Conservation (phyloP, 1,284 basidiomycete species). For the Ganoderma boninense region DNA sequence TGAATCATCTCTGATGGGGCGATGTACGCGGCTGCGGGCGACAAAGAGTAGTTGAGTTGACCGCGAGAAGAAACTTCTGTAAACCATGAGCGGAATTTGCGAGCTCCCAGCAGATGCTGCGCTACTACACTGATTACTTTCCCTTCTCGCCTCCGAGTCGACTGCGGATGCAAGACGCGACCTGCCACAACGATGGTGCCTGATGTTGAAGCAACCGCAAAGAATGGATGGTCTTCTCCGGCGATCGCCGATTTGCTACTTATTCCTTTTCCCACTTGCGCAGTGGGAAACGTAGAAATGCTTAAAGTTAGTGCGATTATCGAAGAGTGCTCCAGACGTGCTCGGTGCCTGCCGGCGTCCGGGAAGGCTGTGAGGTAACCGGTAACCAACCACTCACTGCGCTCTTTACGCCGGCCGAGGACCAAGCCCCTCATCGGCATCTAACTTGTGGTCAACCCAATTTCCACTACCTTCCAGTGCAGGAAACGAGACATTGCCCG, state of each 20-base stretch:
- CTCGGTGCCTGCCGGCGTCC: neutral
- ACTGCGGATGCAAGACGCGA: neutral
- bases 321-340: neutral
- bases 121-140: neutral
- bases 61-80: neutral
- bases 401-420: neutral
- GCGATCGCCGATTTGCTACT: neutral
- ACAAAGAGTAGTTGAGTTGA: neutral
- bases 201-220: neutral
- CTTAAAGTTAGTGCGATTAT: neutral
- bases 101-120: neutral
- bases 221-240: neutral
- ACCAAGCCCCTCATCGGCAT: no score
- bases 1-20: neutral
- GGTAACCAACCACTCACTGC: neutral
- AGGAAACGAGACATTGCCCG: no score
- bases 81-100: constrained; percentile 2
- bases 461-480: no score
- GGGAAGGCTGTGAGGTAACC: neutral
- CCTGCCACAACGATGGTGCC: neutral
- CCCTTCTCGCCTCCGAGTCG: neutral
- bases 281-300: neutral
- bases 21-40: neutral
- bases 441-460: no score
- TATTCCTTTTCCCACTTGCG: neutral